These are phyloP conservation scores for Quercus ilex DNA, from an alignment of 306 rosid genomes.

Conservation along the genomic window DNA sequence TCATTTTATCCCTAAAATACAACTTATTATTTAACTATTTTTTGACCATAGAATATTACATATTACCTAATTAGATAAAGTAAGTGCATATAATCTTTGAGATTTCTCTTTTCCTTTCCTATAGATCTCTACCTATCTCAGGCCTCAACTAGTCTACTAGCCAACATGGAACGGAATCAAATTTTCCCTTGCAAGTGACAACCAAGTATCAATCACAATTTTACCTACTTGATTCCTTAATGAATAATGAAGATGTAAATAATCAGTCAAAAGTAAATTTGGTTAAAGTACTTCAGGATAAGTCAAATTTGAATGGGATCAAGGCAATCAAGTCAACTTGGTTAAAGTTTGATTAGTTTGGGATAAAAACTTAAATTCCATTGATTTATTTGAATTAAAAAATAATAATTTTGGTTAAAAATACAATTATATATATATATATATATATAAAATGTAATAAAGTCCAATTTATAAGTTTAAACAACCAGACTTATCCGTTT, in stretches of 20 bases:
- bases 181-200: neutral
- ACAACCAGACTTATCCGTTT: too few relatives aligned
- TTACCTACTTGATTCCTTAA: neutral
- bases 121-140: neutral
- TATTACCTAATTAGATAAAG: neutral
- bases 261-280: neutral
- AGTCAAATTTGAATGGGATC: neutral
- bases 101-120: neutral
- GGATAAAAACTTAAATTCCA: too few relatives aligned
- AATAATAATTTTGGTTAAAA: too few relatives aligned
- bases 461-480: too few relatives aligned
- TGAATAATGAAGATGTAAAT: constrained; percentile 12
- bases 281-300: neutral
- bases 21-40: too few relatives aligned
- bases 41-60: neutral
- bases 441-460: too few relatives aligned
- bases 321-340: neutral
- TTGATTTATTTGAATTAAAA: too few relatives aligned
- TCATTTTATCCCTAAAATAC: too few relatives aligned
- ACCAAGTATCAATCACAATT: neutral
- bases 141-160: neutral
- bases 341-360: too few relatives aligned
- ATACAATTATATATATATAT: too few relatives aligned
- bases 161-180: neutral
- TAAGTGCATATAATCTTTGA: neutral